A percentile compares a stretch with the other conserved stretches of the same genome.
Conservation (phyloP, 106 monocot species). For the Dioscorea zingiberensis region DNA sequence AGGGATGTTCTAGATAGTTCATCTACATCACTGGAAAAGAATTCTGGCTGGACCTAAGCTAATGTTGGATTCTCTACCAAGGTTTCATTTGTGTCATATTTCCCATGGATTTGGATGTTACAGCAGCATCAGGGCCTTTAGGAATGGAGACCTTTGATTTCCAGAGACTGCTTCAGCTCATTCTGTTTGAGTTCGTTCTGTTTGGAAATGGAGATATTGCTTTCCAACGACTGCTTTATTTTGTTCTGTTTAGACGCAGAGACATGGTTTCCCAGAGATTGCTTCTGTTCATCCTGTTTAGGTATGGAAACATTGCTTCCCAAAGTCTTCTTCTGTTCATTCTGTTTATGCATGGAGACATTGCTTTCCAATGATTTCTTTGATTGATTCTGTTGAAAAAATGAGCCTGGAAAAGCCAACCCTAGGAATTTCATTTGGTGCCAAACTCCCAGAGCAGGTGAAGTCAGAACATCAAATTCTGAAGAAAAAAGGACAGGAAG, state of each 20-base stretch:
- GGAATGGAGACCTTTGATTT: neutral
- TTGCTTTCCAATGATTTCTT: constrained; percentile 6
- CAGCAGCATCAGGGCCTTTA: constrained; percentile 8
- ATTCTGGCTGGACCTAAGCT: constrained; percentile 1
- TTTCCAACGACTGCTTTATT: no score
- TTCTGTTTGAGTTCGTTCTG: no score
- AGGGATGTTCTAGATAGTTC: neutral
- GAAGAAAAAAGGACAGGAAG: no score
- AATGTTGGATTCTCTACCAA: neutral
- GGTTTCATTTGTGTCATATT: neutral
- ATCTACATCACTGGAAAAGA: constrained; percentile 2
- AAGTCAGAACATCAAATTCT: neutral
- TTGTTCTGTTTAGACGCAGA: no score
- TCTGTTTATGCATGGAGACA: constrained; percentile 2
- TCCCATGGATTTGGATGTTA: neutral
- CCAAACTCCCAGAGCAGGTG: neutral
- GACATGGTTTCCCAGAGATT: no score
- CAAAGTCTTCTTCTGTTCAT: neutral
- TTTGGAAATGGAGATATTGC: no score
- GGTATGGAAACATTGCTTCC: neutral
- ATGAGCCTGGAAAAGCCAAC: constrained; percentile 11
- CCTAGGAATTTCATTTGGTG: constrained; percentile 12
- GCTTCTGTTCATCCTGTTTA: no score
- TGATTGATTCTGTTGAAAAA: constrained; percentile 5
- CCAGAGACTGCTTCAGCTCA: no score